phyloP scores from a whole-genome alignment of 1,284 basidiomycete genomes.

The Pyrrhoderma lamaoense region DNA sequence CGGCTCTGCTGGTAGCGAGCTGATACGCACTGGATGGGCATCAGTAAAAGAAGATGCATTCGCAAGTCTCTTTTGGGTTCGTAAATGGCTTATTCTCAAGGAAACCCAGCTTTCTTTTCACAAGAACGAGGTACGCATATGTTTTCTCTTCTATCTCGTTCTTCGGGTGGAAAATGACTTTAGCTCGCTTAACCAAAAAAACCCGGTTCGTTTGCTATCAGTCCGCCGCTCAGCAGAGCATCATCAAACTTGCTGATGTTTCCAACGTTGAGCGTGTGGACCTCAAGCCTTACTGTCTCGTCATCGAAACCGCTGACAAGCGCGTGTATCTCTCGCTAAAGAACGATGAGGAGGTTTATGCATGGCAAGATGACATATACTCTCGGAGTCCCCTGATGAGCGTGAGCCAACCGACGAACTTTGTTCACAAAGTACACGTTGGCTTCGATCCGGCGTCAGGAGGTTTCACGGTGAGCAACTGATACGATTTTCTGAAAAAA shows the following conservation, averaged over 20 bases:
- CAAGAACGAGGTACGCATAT: slow-evolving; percentile 78
- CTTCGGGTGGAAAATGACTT: slow-evolving; percentile 6
- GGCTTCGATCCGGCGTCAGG: slow-evolving; percentile 94
- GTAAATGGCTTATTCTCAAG: slow-evolving; percentile 85
- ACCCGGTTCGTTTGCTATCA: no score
- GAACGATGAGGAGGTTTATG: slow-evolving; percentile 92
- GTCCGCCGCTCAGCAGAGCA: slow-evolving; percentile 58
- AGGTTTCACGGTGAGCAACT: slow-evolving; percentile 72
- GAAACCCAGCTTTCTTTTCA: slow-evolving; percentile 79
- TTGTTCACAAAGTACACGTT: slow-evolving; percentile 97
- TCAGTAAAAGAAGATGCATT: slow-evolving; percentile 88
- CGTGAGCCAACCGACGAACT: slow-evolving; percentile 91
- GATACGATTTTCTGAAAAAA: neutral
- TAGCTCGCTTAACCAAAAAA: slow-evolving; percentile 2
- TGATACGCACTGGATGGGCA: slow-evolving; percentile 64
- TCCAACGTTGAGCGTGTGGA: slow-evolving; percentile 86
- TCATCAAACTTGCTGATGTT: slow-evolving; percentile 73
- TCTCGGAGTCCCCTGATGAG: slow-evolving; percentile 88
- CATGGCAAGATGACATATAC: slow-evolving; percentile 97
- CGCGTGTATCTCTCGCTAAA: slow-evolving; percentile 77
- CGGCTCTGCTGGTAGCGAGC: slow-evolving; percentile 34
- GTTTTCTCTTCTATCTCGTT: slow-evolving; percentile 3
- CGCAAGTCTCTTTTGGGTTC: slow-evolving; percentile 88
- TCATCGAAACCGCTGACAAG: slow-evolving; percentile 80
- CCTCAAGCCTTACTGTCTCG: slow-evolving; percentile 86